Evolutionary conservation across 78 protist genomes (phyloP), one percentile per base, ranked within the genome.

Genomic region (Isochrysis galbana): DNA sequence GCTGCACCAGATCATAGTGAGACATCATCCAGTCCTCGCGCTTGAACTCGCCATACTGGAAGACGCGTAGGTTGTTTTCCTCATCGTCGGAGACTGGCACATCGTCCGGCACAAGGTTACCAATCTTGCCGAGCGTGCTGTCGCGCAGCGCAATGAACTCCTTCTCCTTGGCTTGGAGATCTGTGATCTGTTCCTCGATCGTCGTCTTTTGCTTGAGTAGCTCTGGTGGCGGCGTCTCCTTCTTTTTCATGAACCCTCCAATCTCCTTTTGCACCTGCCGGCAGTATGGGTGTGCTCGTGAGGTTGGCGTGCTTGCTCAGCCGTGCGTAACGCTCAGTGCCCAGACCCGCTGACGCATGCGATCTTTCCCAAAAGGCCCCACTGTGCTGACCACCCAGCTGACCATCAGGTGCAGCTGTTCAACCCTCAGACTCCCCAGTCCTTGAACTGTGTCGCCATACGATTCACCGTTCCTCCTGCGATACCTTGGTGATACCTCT

Each of bases 31-130:
- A 92, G 32, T 21, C 78, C 61, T 88, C 92, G 54, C 74, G 86
- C n/a, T 38, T 46, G 47, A 10, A 23, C 23, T 86, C 95, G 70
- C 94, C 95, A 44, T 19, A 48, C 74, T 69, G 55, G 46, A 89
- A 38, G 46, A 91, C 92, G 38, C 90, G 93, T 21, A 5, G 41
- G 93, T 91, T 84, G 89, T 91, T 32, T 41, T 96, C 97, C 91
- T 98, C 99, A 74, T 97, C 93, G 80, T 96, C 44, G 51, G 54
- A 39, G n/a, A 96, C 92, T n/a, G 96, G 97, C 26, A 97, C 99
- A 7, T 94, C 47, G 26, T 96, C 98, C 90, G 96, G 98, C 17
- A 98, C 98, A 42, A 98, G 38, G 92, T 98, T 98, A 17, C 82
- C 99, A 42, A 98, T 69, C 26, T 0, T 0, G 48, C 83, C 93